Conservation (phyloP, 345 rosid species). For the Citrus trifoliata region DNA sequence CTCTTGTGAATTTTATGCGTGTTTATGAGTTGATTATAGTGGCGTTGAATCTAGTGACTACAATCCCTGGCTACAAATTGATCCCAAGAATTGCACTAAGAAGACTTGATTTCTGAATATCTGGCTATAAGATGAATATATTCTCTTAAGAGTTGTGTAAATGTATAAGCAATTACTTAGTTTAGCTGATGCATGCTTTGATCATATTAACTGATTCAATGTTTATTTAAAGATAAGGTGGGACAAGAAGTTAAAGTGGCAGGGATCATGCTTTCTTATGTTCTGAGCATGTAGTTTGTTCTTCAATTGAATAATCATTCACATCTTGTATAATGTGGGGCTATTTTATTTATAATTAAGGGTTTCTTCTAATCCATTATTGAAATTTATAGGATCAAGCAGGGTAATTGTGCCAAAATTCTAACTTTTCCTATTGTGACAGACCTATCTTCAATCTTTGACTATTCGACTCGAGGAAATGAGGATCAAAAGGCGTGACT, state of each 20-base stretch:
- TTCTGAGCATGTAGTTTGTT: not conserved
- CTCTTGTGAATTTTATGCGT: not conserved
- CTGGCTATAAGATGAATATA: not conserved
- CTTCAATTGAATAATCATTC: not conserved
- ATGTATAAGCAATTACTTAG: not conserved
- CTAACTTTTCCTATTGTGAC: conserved; percentile 21
- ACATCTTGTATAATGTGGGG: not conserved
- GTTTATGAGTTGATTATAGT: not conserved
- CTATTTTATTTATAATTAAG: not conserved
- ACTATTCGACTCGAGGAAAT: conserved; percentile 96
- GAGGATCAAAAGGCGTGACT: conserved; percentile 96
- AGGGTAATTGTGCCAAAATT: not conserved
- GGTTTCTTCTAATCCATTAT: not conserved
- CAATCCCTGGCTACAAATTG: not conserved
- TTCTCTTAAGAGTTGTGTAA: not conserved
- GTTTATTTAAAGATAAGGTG: not conserved
- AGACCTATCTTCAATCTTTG: conserved; percentile 97
- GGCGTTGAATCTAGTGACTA: not conserved
- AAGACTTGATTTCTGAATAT: not conserved
- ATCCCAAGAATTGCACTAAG: not conserved
- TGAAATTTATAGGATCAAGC: not conserved
- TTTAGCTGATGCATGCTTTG: not conserved
- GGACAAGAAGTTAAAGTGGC: not conserved
- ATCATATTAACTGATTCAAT: not conserved
- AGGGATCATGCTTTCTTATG: not conserved